phyloP scores from a whole-genome alignment of 1,139 yeast genomes.

The Yamadazyma sp. region DNA sequence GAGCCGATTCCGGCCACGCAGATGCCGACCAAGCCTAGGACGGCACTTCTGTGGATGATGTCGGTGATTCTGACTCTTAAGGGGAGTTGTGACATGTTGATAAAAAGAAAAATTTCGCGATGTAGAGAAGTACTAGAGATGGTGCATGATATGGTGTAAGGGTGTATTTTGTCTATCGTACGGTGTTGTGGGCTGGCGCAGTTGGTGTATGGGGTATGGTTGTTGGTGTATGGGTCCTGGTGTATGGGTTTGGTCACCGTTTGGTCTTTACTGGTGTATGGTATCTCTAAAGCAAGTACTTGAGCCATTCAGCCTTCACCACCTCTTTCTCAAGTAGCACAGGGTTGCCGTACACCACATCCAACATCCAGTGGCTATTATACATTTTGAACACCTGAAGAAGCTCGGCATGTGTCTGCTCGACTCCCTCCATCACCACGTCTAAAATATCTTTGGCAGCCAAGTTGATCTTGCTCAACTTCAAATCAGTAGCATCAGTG shows the following conservation, averaged over 20 bases:
- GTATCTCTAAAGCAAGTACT: constrained; percentile 35
- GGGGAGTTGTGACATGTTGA: constrained; percentile 32
- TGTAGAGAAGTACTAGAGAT: neutral
- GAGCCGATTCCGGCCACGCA: constrained; percentile 54
- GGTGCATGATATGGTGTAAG: no score
- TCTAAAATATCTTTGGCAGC: constrained; percentile 25
- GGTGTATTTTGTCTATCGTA: no score
- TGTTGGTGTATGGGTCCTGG: no score
- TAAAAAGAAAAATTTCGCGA: neutral
- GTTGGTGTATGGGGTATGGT: no score
- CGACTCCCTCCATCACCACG: constrained; percentile 28
- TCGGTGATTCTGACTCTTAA: constrained; percentile 63
- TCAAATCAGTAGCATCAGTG: constrained; percentile 4
- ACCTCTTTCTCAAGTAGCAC: constrained; percentile 37
- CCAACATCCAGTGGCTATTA: constrained; percentile 44
- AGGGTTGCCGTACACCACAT: constrained; percentile 43
- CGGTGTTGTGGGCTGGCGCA: no score
- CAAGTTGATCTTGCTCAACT: constrained; percentile 23
- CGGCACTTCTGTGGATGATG: constrained; percentile 79
- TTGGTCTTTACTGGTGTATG: no score
- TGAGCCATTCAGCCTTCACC: constrained; percentile 39
- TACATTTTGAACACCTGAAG: constrained; percentile 36
- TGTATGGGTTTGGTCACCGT: no score
- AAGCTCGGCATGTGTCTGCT: constrained; percentile 20
- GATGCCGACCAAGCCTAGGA: constrained; percentile 70